These are phyloP conservation scores for Neoarthrinium moseri DNA, from an alignment of 2,329 filamentous ascomycete genomes.

Conservation along the genomic window DNA sequence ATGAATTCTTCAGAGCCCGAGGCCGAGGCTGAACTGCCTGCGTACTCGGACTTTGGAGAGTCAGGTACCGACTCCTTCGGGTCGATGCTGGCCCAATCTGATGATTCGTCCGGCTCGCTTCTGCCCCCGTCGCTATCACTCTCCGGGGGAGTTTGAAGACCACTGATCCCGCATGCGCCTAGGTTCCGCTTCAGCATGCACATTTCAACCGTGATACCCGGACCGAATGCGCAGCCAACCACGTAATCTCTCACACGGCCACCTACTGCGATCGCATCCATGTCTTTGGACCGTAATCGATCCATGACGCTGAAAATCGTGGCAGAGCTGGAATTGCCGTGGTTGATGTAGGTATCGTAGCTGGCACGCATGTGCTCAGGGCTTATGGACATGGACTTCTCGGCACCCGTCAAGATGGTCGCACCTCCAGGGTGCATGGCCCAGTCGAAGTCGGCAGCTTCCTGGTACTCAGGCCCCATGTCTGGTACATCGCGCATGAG, in stretches of 20 bases:
- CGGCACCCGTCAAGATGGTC: slow-evolving; percentile 63
- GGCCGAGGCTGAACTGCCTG: neutral
- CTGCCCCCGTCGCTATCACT: slow-evolving; percentile 49
- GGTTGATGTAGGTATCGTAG: slow-evolving; percentile 66
- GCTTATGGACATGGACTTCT: slow-evolving; percentile 54
- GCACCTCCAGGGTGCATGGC: slow-evolving; percentile 70
- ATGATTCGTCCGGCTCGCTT: slow-evolving; percentile 38
- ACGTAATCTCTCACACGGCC: slow-evolving; percentile 55
- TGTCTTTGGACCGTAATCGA: slow-evolving; percentile 56
- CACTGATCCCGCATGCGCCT: slow-evolving; percentile 26
- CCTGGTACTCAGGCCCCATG: slow-evolving; percentile 42
- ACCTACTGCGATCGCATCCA: slow-evolving; percentile 54
- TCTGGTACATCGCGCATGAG: slow-evolving; percentile 47
- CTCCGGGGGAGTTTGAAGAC: slow-evolving; percentile 52
- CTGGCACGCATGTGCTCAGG: slow-evolving; percentile 68
- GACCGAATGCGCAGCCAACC: slow-evolving; percentile 68
- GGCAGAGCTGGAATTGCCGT: slow-evolving; percentile 68
- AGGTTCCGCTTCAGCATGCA: slow-evolving; percentile 58
- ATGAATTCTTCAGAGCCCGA: slow-evolving; percentile 17
- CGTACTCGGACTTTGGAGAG: slow-evolving; percentile 12
- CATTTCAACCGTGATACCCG: slow-evolving; percentile 68
- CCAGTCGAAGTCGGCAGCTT: slow-evolving; percentile 66
- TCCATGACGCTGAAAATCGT: slow-evolving; percentile 69
- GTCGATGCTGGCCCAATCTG: slow-evolving; percentile 25
- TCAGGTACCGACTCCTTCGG: slow-evolving; percentile 19